These are phyloP conservation scores for Spinacia oleracea DNA, from an alignment of 179 eudicot genomes.

Conservation along the genomic window DNA sequence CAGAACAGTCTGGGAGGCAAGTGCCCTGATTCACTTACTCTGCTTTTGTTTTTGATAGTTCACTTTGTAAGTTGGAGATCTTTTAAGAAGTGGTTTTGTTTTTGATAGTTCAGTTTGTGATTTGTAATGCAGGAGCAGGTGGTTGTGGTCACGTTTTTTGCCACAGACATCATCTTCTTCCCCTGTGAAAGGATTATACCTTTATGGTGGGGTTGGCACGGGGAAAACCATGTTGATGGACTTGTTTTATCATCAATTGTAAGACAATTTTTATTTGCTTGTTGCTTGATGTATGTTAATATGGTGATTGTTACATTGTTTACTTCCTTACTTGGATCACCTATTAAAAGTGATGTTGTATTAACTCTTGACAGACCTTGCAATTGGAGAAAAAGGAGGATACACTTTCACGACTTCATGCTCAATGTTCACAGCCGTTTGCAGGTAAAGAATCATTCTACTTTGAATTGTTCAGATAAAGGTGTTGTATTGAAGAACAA, in stretches of 20 bases:
- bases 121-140: conserved; percentile 59
- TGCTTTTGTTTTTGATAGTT: background rate
- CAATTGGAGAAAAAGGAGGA: conserved; percentile 85
- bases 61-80: background rate
- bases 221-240: conserved; percentile 96
- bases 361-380: conserved; percentile 54
- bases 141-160: conserved; percentile 83
- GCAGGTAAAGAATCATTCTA: conserved; percentile 45
- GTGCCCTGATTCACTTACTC: background rate
- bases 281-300: background rate
- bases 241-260: conserved; percentile 77
- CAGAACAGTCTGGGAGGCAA: conserved; percentile 67
- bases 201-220: conserved; percentile 85
- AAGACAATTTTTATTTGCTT: conserved; percentile 32
- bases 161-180: conserved; percentile 66
- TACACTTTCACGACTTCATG: conserved; percentile 98
- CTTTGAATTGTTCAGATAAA: background rate
- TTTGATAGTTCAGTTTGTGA: conserved; percentile 20
- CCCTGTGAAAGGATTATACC: conserved; percentile 79
- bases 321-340: background rate
- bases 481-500: background rate
- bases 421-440: conserved; percentile 83
- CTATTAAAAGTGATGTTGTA: background rate
- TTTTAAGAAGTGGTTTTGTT: background rate
- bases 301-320: background rate